Conservation (phyloP, 345 rosid genomes). For the Boechera divaricarpa region DNA sequence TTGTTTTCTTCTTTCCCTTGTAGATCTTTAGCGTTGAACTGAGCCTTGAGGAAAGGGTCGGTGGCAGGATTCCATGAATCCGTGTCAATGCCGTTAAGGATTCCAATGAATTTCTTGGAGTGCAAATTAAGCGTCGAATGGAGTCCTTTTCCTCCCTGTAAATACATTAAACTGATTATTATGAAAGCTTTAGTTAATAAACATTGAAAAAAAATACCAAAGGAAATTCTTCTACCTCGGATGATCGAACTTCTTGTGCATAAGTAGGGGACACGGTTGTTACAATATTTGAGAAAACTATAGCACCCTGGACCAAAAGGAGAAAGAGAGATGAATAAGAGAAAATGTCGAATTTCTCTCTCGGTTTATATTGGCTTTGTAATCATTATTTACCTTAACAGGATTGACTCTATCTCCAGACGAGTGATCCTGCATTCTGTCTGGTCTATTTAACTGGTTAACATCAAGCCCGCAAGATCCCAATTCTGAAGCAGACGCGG, state of each 20-base stretch:
- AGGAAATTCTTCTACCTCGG: constrained; percentile 62
- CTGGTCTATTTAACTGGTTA: constrained; percentile 84
- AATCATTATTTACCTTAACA: constrained; percentile 62
- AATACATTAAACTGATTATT: background rate
- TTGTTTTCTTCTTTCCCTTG: constrained; percentile 93
- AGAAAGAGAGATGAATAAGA: constrained; percentile 18
- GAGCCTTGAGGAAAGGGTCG: constrained; percentile 77
- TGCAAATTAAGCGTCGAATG: constrained; percentile 82
- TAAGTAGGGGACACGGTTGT: constrained; percentile 98
- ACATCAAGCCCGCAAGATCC: constrained; percentile 93
- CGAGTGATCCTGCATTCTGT: constrained; percentile 94
- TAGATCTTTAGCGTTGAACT: constrained; percentile 78
- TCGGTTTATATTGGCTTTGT: constrained; percentile 10
- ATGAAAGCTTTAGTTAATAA: background rate
- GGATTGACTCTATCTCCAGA: constrained; percentile 82
- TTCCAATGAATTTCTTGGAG: constrained; percentile 85
- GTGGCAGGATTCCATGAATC: constrained; percentile 97
- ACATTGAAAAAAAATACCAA: background rate
- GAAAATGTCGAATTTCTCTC: background rate
- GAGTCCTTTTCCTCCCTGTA: constrained; percentile 92
- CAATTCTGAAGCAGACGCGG: constrained; percentile 81
- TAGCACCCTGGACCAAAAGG: constrained; percentile 72
- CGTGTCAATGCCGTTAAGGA: constrained; percentile 91
- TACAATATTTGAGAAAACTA: constrained; percentile 94
- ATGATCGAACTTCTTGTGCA: constrained; percentile 89